Base-by-base conservation (phyloP, 805 yeast species). In the Candida qinlingensis region DNA sequence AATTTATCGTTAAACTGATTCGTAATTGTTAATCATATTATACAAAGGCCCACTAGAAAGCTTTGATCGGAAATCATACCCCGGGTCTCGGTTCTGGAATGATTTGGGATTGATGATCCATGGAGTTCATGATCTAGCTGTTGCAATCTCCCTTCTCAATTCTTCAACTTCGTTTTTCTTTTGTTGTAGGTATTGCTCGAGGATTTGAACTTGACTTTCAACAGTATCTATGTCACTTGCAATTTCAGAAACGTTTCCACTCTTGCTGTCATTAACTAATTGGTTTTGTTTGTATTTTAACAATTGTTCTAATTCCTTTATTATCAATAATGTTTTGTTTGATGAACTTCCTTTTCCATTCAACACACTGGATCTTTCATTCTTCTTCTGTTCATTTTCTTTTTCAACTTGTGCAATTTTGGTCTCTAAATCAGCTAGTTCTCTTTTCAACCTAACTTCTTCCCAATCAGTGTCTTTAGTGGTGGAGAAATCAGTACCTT, bases 381-480 rank as follows among this genome's bases (percentile, higher is more conserved):
- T 57, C 53, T 64, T 64, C 27, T 71, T 66, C 5, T 63, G 54
- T 37, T 72, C 69, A 37, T 77, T 69, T 29, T 74, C 80, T 13
- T 65, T 62, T 53, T 79, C 79, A 3, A 87, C 83, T 49, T 77
- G 75, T 7, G 68, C 71, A 48, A 87, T 75, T 56, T 81, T 74
- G n/a, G 72, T 57, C 28, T 90, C 96, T 42, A 91, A 67, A 52
- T 87, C 87, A 10, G 81, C 75, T 52, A 92, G 72, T 62, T 90
- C 92, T 52, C 91, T 78, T 67, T 82, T 81, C 55, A 90, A 75
- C 56, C 94, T 77, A 12, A 85, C 95, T 59, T 85, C 89, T 65
- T 91, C 97, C 96, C 97, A 89, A 60, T 90, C 96, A 2, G 89
- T 81, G n/a, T 84, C 90, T 49, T 66, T 66, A 27, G 76, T 83